A percentile compares a stretch with the other conserved stretches of the same genome.
Conservation (phyloP, 2,329 filamentous ascomycete species). For the Penicillium sp. region DNA sequence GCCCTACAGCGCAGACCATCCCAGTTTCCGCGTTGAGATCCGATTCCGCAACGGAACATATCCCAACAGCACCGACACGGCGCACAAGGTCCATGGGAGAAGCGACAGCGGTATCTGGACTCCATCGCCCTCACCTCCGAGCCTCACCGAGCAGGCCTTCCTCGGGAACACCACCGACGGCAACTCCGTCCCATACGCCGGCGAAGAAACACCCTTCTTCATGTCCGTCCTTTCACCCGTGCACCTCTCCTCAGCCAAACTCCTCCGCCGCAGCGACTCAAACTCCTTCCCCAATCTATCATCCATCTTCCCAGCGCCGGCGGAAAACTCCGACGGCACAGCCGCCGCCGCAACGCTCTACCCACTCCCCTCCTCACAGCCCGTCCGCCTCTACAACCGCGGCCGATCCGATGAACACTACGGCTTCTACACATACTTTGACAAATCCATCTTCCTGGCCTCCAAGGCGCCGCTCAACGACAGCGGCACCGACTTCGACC, state of each 20-base stretch:
- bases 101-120: slow-evolving; percentile 36
- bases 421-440: slow-evolving; percentile 89
- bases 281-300: slow-evolving; percentile 47
- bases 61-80: slow-evolving; percentile 60
- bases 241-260: slow-evolving; percentile 40
- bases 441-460: slow-evolving; percentile 79
- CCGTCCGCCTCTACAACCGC: slow-evolving; percentile 79
- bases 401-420: slow-evolving; percentile 80
- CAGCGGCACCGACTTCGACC: slow-evolving; percentile 29
- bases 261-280: slow-evolving; percentile 36
- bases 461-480: slow-evolving; percentile 52
- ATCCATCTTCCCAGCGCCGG: slow-evolving; percentile 61
- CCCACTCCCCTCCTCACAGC: slow-evolving; percentile 67
- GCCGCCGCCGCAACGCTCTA: slow-evolving; percentile 70
- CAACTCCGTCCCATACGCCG: slow-evolving; percentile 68
- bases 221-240: slow-evolving; percentile 63
- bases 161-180: slow-evolving; percentile 82
- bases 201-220: slow-evolving; percentile 85
- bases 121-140: slow-evolving; percentile 49
- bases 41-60: slow-evolving; percentile 56
- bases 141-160: slow-evolving; percentile 69
- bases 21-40: slow-evolving; percentile 78
- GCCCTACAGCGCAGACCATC: slow-evolving; percentile 65
- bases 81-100: slow-evolving; percentile 32
- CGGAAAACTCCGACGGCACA: slow-evolving; percentile 64